Percentiles rank a stretch among this genome's conserved stretches.
Evolutionary conservation across 805 yeast genomes (phyloP).

Genomic region (Priceomyces melissophilus): DNA sequence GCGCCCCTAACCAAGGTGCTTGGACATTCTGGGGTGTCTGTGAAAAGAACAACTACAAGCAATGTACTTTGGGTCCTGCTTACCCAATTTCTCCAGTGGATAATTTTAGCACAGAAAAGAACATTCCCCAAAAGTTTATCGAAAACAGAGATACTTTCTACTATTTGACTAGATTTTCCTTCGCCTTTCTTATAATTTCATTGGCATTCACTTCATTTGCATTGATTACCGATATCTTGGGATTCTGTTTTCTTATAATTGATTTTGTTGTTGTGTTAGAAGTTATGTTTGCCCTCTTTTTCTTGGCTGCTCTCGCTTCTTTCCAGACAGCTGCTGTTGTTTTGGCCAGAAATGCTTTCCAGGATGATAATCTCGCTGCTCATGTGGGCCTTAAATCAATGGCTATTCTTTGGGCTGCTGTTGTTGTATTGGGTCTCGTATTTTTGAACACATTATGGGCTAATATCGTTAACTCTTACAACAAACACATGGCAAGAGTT

Average conservation of each 20-base stretch:
- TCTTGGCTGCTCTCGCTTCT: conserved; percentile 60
- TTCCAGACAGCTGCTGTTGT: conserved; percentile 75
- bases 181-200: conserved; percentile 59
- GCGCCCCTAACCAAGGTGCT: conserved; percentile 52
- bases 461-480: conserved; percentile 47
- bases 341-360: conserved; percentile 71
- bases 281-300: conserved; percentile 48
- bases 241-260: conserved; percentile 54
- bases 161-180: conserved; percentile 64
- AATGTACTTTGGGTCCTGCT: conserved; percentile 61
- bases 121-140: conserved; percentile 54
- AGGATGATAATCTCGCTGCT: conserved; percentile 39
- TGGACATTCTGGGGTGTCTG: conserved; percentile 85
- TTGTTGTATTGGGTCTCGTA: conserved; percentile 47
- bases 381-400: conserved; percentile 54
- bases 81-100: conserved; percentile 79
- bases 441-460: conserved; percentile 53
- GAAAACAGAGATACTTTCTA: conserved; percentile 54
- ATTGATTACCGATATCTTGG: conserved; percentile 51
- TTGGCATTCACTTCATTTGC: conserved; percentile 62
- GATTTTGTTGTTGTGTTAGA: conserved; percentile 54
- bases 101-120: conserved; percentile 56
- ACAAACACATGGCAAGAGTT: conserved; percentile 44
- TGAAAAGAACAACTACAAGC: conserved; percentile 53
- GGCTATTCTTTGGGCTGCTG: conserved; percentile 72